These are phyloP conservation scores for Jacaranda copaia DNA, from an alignment of 257 asterid genomes.

Conservation along the genomic window DNA sequence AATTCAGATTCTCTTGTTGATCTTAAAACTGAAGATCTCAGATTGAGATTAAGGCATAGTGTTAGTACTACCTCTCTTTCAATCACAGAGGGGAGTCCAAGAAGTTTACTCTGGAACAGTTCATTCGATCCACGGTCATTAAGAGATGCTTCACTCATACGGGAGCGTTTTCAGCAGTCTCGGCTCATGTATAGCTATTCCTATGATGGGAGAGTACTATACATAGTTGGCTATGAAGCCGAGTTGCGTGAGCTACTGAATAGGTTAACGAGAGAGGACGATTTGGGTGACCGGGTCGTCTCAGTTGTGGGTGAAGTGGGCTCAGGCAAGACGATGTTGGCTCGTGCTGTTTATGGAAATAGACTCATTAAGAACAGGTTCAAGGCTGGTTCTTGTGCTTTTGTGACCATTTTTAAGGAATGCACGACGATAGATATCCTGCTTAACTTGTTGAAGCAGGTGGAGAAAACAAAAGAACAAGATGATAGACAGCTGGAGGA, in stretches of 20 bases:
- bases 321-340: conserved; percentile 42
- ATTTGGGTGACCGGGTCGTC: background rate
- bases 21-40: background rate
- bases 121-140: background rate
- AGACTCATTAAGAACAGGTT: conserved; percentile 22
- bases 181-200: conserved; percentile 34
- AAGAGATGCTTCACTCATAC: conserved; percentile 6
- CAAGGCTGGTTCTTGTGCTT: conserved; percentile 20
- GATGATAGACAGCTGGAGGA: conserved; percentile 6
- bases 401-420: conserved; percentile 31
- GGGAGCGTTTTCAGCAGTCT: background rate
- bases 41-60: background rate
- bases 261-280: background rate
- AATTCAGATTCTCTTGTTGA: background rate
- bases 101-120: background rate
- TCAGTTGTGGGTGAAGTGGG: conserved; percentile 34
- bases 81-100: background rate
- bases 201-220: conserved; percentile 22
- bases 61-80: background rate
- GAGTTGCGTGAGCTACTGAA: conserved; percentile 2
- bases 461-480: conserved; percentile 5
- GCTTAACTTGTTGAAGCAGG: conserved; percentile 33
- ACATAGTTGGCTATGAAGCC: conserved; percentile 29
- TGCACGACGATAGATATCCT: conserved; percentile 10
- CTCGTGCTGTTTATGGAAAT: conserved; percentile 38